Evolutionary conservation across 1,139 yeast species (phyloP).

Genomic region (Pichia norvegensis): DNA sequence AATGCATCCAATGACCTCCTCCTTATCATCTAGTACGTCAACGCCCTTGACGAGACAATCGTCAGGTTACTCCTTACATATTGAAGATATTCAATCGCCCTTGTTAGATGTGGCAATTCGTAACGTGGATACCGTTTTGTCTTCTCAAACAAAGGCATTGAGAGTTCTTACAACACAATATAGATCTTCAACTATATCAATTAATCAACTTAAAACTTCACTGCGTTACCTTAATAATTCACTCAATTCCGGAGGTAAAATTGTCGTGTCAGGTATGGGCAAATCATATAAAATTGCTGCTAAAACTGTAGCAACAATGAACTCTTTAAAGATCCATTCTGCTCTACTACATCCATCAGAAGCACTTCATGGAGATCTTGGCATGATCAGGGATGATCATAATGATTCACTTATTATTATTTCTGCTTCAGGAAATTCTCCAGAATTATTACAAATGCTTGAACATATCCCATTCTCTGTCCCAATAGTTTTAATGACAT

Average conservation of each 20-base stretch:
- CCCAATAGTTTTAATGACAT: conserved; percentile 58
- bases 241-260: conserved; percentile 50
- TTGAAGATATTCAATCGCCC: conserved; percentile 9
- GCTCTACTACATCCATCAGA: conserved; percentile 72
- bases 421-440: conserved; percentile 78
- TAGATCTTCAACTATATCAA: conserved; percentile 37
- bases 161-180: conserved; percentile 36
- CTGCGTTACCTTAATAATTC: conserved; percentile 46
- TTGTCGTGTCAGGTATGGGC: conserved; percentile 76
- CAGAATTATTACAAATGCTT: conserved; percentile 56
- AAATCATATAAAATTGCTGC: conserved; percentile 73
- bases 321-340: conserved; percentile 67
- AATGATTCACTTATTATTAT: conserved; percentile 60
- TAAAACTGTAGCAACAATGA: conserved; percentile 74
- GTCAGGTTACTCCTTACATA: neutral
- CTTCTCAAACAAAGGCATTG: conserved; percentile 41
- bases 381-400: conserved; percentile 47
- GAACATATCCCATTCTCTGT: conserved; percentile 49
- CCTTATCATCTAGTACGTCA: conserved; percentile 2
- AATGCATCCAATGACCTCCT: neutral
- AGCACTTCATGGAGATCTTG: conserved; percentile 88
- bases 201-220: conserved; percentile 42
- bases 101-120: conserved; percentile 20
- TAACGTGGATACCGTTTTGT: conserved; percentile 30
- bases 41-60: conserved; percentile 11